Evolutionary conservation across 345 rosid genomes (phyloP).

Genomic region (Eucalyptus fibrosa): DNA sequence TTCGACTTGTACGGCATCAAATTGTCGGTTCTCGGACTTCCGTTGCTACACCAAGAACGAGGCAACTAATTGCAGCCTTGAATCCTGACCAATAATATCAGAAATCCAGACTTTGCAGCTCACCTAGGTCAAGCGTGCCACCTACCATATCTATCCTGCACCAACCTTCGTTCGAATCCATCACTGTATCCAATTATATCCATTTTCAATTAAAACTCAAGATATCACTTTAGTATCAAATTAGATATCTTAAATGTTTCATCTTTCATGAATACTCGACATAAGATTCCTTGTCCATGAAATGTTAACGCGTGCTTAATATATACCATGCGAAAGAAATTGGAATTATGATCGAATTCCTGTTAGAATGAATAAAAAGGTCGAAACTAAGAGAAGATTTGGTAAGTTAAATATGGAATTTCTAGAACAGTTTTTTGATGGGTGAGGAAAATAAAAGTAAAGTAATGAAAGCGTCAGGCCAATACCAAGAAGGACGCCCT

Average conservation of each 20-base stretch:
- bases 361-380: background rate
- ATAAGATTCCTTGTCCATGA: background rate
- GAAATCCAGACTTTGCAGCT: background rate
- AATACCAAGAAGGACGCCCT: background rate
- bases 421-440: background rate
- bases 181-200: background rate
- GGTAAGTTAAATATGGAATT: background rate
- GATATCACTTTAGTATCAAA: background rate
- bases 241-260: background rate
- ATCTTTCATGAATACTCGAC: background rate
- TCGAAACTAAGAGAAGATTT: background rate
- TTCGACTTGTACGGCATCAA: background rate
- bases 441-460: background rate
- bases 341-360: background rate
- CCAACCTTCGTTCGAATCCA: background rate
- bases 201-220: background rate
- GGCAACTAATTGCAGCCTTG: background rate
- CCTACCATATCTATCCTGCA: background rate
- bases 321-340: background rate
- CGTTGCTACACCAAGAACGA: background rate
- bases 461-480: background rate
- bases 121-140: background rate
- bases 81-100: background rate
- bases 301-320: background rate
- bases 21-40: background rate